A percentile compares a stretch with the other conserved stretches of the same genome.
phyloP scores from a whole-genome alignment of 768 basidiomycete genomes.

The Xerocomellus chrysenteron region DNA sequence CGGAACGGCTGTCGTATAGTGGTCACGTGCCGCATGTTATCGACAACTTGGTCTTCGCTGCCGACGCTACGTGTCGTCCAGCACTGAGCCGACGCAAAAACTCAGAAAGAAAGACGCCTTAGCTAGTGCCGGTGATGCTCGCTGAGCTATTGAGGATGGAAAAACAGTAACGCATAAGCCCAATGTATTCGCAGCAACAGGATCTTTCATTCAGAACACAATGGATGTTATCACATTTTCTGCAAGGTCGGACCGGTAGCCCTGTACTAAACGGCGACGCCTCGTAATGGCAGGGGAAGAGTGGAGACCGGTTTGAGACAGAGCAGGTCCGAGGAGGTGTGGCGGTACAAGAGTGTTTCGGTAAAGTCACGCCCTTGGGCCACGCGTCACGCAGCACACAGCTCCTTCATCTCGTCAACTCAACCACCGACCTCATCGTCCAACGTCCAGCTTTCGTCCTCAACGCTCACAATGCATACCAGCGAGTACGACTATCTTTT shows the following conservation, averaged over 20 bases:
- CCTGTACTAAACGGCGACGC: not conserved
- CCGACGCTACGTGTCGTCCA: not conserved
- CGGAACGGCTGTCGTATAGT: not conserved
- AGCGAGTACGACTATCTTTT: conserved; percentile 96
- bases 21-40: conserved; percentile 17
- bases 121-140: not conserved
- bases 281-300: not conserved
- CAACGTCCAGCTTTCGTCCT: conserved; percentile 26
- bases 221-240: not conserved
- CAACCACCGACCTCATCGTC: conserved; percentile 30
- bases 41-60: no score
- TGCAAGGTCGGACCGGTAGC: not conserved
- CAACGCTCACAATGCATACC: conserved; percentile 67
- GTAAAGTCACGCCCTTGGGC: conserved; percentile 29
- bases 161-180: not conserved
- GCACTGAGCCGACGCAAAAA: not conserved
- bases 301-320: conserved; percentile 6
- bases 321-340: conserved; percentile 10
- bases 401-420: conserved; percentile 35
- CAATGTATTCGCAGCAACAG: not conserved
- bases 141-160: not conserved
- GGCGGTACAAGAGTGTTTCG: conserved; percentile 25
- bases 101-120: not conserved
- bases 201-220: not conserved
- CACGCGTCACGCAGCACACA: conserved; percentile 34